Percentiles rank a stretch among this genome's conserved stretches.
Conservation (phyloP, 2,329 filamentous ascomycete species). For the Ilyonectria destructans region DNA sequence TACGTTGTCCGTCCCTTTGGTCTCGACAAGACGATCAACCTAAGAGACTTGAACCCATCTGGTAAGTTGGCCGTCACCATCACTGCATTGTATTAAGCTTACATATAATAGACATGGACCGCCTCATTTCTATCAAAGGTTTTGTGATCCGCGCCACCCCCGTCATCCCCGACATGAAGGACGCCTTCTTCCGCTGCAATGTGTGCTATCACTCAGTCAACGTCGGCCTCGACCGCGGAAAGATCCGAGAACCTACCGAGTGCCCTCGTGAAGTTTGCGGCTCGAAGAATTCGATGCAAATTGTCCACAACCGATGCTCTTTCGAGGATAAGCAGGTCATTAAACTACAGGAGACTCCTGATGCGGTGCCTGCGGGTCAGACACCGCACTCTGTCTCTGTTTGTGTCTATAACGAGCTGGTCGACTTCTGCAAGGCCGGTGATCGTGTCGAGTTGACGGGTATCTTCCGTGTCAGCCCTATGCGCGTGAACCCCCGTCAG, state of each 20-base stretch:
- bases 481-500: conserved; percentile 94
- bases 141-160: conserved; percentile 96
- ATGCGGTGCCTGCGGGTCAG: conserved; percentile 94
- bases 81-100: conserved; percentile 19
- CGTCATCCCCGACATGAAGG: conserved; percentile 99
- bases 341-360: conserved; percentile 97
- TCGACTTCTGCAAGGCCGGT: conserved; percentile 98
- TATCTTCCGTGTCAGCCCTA: conserved; percentile 95
- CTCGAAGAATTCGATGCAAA: conserved; percentile 96
- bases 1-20: conserved; percentile 94
- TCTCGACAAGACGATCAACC: conserved; percentile 87
- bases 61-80: conserved; percentile 61
- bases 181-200: conserved; percentile 97
- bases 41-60: conserved; percentile 94
- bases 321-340: conserved; percentile 99
- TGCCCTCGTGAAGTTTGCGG: conserved; percentile 88
- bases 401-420: conserved; percentile 96
- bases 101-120: conserved; percentile 85
- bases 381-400: conserved; percentile 98
- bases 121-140: conserved; percentile 94
- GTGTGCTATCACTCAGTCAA: conserved; percentile 93
- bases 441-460: conserved; percentile 96
- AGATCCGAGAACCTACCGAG: conserved; percentile 93
- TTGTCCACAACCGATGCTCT: conserved; percentile 94
- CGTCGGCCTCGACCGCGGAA: conserved; percentile 94